Conservation (phyloP, 148 eudicot genomes). For the Oxyria digyna region DNA sequence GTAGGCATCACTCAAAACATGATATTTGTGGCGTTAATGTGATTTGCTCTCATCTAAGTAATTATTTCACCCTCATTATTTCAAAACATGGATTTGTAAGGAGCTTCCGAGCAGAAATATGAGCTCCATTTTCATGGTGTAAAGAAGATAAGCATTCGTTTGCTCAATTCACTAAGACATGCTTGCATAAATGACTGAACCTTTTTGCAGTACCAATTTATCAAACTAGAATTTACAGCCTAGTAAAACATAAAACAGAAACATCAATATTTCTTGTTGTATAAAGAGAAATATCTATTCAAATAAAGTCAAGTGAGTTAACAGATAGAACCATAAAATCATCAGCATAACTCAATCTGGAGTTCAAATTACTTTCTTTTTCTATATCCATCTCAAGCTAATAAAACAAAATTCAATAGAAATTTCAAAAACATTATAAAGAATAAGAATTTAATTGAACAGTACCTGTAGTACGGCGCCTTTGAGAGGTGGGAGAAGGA, state of each 20-base stretch:
- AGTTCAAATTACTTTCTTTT: background rate
- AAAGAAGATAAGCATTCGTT: background rate
- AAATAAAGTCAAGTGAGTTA: background rate
- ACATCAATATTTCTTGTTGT: no score
- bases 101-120: background rate
- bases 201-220: background rate
- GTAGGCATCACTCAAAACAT: background rate
- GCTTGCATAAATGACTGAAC: background rate
- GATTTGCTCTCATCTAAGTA: background rate
- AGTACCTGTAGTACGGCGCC: conserved; percentile 12
- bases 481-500: conserved; percentile 41
- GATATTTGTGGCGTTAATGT: background rate
- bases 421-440: background rate
- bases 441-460: background rate
- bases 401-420: background rate
- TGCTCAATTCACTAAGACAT: background rate
- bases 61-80: background rate
- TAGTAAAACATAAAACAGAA: background rate
- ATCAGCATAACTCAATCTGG: background rate
- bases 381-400: background rate
- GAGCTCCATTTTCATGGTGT: background rate
- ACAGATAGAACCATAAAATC: background rate
- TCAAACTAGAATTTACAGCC: background rate
- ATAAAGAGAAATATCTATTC: no score
- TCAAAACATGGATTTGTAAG: background rate